A percentile compares a stretch with the other conserved stretches of the same genome.
Evolutionary conservation across 768 basidiomycete genomes (phyloP).

Genomic region (Tylopilus balloui): DNA sequence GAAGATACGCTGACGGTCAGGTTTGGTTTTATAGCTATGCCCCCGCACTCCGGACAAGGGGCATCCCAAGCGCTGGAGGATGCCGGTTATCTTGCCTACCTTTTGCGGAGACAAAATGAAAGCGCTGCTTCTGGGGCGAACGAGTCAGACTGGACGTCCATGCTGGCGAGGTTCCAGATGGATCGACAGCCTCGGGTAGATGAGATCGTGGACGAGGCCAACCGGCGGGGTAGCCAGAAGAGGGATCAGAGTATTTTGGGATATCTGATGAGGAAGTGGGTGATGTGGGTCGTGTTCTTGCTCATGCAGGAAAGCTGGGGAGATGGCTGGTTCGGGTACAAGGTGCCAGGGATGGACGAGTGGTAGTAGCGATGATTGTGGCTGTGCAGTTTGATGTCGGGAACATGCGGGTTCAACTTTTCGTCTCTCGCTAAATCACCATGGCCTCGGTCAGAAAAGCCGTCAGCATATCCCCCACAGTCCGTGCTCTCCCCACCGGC

Average conservation of each 20-base stretch:
- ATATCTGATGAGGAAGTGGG: constrained; percentile 23
- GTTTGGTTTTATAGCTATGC: constrained; percentile 21
- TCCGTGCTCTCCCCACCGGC: constrained; percentile 73
- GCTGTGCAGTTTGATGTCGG: constrained; percentile 41
- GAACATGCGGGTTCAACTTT: constrained; percentile 23
- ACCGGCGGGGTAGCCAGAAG: constrained; percentile 25
- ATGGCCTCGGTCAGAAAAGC: constrained; percentile 82
- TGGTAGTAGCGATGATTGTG: constrained; percentile 22
- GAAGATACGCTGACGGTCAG: background rate
- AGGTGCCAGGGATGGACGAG: constrained; percentile 26
- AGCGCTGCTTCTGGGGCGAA: background rate
- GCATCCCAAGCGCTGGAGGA: constrained; percentile 32
- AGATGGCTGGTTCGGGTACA: constrained; percentile 29
- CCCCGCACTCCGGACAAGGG: constrained; percentile 31
- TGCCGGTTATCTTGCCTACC: constrained; percentile 28
- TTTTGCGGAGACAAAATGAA: constrained; percentile 17
- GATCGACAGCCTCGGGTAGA: constrained; percentile 24
- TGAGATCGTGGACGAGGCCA: constrained; percentile 26
- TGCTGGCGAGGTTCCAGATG: constrained; percentile 22
- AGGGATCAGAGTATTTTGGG: constrained; percentile 16
- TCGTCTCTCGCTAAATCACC: background rate
- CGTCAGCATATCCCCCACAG: constrained; percentile 75
- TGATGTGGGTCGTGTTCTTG: constrained; percentile 20
- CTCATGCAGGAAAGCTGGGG: constrained; percentile 27
- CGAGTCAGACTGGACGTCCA: constrained; percentile 11